Conservation (phyloP, 306 rosid species). For the Gleditsia sinensis region DNA sequence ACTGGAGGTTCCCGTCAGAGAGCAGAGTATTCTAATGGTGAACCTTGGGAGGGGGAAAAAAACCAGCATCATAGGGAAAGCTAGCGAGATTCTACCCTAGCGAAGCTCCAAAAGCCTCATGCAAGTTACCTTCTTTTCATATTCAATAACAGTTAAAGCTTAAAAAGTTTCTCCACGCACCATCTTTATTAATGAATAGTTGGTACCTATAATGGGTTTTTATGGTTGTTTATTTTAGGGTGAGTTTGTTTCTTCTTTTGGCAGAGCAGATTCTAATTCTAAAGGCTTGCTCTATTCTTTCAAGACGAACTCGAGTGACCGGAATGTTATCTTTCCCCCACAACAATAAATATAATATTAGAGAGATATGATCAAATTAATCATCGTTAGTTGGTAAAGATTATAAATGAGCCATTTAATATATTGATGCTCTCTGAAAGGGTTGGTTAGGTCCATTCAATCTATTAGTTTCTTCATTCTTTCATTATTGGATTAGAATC, state of each 20-base stretch:
- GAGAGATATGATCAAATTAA: neutral
- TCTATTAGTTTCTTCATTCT: neutral
- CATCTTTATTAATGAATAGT: neutral
- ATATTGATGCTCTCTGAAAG: slow-evolving; percentile 11
- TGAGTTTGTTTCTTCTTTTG: slow-evolving; percentile 16
- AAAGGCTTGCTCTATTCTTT: slow-evolving; percentile 26
- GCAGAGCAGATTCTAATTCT: slow-evolving; percentile 43
- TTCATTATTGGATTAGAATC: neutral
- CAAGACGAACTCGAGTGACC: slow-evolving; percentile 20
- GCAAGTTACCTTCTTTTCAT: neutral
- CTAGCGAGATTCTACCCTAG: slow-evolving; percentile 8
- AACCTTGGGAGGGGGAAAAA: neutral
- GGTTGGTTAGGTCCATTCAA: slow-evolving; percentile 22
- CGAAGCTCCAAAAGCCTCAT: neutral
- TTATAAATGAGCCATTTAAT: slow-evolving; percentile 3
- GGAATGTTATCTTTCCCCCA: slow-evolving; percentile 15
- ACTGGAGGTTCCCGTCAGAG: neutral
- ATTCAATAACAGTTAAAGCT: neutral
- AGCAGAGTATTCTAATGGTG: neutral
- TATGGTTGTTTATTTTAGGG: slow-evolving; percentile 8
- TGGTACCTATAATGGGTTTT: neutral
- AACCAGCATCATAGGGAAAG: neutral
- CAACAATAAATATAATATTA: neutral
- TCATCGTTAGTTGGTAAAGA: neutral
- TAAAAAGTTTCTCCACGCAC: neutral